Base-by-base conservation (phyloP, 345 rosid genomes). In the Melaleuca alternifolia region DNA sequence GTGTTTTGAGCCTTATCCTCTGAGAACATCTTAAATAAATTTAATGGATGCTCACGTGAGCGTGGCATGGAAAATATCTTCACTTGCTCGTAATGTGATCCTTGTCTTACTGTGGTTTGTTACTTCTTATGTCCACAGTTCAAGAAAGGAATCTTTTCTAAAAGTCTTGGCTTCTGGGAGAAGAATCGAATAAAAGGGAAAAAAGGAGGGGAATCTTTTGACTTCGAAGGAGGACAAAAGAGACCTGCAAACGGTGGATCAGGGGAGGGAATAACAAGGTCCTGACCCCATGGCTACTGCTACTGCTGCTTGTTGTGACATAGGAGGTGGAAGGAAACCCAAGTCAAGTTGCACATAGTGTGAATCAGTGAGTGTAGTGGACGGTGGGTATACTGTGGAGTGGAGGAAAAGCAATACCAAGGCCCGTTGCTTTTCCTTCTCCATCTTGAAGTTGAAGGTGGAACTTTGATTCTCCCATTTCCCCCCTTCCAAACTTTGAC, bases 331-430 rank as follows among this genome's bases (percentile, higher is more conserved):
- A 41, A 52, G 41, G n/a, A n/a, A 77, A 83, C 71, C 52, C 51
- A 81, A 71, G 48, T 71, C 79, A 57, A 62, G 87, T 56, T 30
- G 84, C 83, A 50, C 15, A 4, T 37, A 84, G 53, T 21, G 16
- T 6, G 51, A 37, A 61, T 84, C 85, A 83, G n/a, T 21, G 77
- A 24, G 48, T 65, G 48, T 37, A 71, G 18, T 10, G 48, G 48
- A 37, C 48, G 82, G 84, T 82, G 86, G 86, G 84, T 87, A 52
- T 65, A 59, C 85, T 44, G 91, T 88, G 90, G 90, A 88, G 88
- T 88, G 57, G 56, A 75, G 54, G 84, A 77, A 61, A 85, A 51
- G 87, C 89, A 87, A 87, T 54, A n/a, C 56, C 86, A 52, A 89
- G 87, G 86, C 59, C 57, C 59, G 41, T 83, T 87, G 87, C 53